A percentile compares a stretch with the other conserved stretches of the same genome.
Conservation (phyloP, 441 rosid genomes). For the Raphanus hybrid region DNA sequence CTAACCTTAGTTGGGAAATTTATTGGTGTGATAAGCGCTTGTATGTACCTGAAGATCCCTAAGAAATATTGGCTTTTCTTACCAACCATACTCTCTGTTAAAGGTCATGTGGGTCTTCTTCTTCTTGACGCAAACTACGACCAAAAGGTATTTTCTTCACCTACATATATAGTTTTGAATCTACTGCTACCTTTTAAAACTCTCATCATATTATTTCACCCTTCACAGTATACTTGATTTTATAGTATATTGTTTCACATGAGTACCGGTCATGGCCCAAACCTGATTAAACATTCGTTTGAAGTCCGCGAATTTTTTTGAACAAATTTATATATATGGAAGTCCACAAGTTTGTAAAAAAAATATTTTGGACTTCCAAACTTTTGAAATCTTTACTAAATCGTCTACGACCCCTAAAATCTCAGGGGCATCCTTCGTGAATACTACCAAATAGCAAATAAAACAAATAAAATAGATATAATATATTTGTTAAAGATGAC, state of each 20-base stretch:
- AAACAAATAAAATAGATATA: background rate
- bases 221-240: background rate
- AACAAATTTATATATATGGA: no score
- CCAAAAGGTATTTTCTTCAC: constrained; percentile 29
- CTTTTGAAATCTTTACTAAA: no score
- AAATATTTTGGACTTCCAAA: no score
- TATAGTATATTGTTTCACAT: constrained; percentile 3
- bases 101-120: constrained; percentile 73
- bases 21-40: constrained; percentile 60
- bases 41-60: constrained; percentile 58
- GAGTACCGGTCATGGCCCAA: background rate
- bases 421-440: no score
- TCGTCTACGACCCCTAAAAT: no score
- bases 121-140: constrained; percentile 39
- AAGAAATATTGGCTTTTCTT: constrained; percentile 56
- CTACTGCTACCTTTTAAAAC: background rate
- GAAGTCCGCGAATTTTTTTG: no score
- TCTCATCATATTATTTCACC: background rate
- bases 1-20: constrained; percentile 55
- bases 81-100: constrained; percentile 65
- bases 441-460: background rate
- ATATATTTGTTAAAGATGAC: background rate
- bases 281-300: no score
- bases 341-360: no score
- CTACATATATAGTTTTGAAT: background rate